Conservation (phyloP, 257 asterid genomes). For the Avicennia marina region DNA sequence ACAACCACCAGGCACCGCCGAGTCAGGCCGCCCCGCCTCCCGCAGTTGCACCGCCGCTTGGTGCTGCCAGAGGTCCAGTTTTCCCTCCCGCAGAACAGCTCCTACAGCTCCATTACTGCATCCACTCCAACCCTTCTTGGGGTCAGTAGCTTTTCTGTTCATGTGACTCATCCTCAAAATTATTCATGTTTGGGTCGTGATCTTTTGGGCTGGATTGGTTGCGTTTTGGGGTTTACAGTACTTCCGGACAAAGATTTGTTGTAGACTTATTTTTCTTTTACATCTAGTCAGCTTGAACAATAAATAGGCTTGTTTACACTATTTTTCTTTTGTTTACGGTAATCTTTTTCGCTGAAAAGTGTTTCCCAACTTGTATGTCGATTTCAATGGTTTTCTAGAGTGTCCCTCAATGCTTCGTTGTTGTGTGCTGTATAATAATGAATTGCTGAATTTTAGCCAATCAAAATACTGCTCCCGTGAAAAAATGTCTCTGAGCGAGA, state of each 20-base stretch:
- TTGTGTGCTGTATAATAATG: too few relatives aligned
- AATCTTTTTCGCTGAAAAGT: too few relatives aligned
- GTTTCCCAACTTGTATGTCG: neutral
- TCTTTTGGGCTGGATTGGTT: neutral
- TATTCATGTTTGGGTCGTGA: too few relatives aligned
- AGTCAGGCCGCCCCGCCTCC: slow-evolving; percentile 40
- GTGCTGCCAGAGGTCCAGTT: slow-evolving; percentile 82
- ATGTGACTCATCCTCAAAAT: too few relatives aligned
- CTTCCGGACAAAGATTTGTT: neutral
- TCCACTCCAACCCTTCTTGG: slow-evolving; percentile 95
- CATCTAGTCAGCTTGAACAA: neutral
- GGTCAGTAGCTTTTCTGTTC: slow-evolving; percentile 36
- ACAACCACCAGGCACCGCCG: slow-evolving; percentile 47
- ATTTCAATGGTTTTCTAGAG: neutral
- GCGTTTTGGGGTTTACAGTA: neutral
- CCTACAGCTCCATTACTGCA: slow-evolving; percentile 93
- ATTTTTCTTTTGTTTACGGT: too few relatives aligned
- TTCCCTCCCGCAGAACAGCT: slow-evolving; percentile 92
- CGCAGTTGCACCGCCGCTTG: slow-evolving; percentile 52
- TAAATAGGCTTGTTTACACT: neutral
- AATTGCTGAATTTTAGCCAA: neutral
- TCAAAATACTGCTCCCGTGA: too few relatives aligned
- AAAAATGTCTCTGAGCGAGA: too few relatives aligned
- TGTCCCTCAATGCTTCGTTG: neutral
- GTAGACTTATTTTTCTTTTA: neutral